phyloP scores from a whole-genome alignment of 2,329 filamentous ascomycete genomes.

The Rhinocladiella similis region DNA sequence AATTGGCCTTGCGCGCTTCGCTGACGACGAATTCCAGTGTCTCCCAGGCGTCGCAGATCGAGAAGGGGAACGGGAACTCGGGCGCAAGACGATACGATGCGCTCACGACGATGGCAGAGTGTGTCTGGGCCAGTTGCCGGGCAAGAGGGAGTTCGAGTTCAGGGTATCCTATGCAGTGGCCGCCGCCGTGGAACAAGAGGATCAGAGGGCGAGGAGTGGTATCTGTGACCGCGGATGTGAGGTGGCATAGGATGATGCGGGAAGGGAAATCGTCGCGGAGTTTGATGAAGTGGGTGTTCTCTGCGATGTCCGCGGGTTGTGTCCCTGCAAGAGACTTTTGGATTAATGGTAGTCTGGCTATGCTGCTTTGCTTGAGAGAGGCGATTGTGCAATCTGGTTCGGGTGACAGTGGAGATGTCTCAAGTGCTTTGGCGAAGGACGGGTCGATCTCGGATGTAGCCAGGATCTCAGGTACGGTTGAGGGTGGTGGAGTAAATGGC shows the following conservation, averaged over 20 bases:
- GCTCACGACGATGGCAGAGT: constrained; percentile 29
- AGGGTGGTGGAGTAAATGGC: constrained; percentile 16
- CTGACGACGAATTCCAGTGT: constrained; percentile 44
- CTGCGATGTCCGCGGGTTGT: constrained; percentile 15
- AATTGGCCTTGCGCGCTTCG: constrained; percentile 15
- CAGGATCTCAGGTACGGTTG: constrained; percentile 16
- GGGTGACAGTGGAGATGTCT: constrained; percentile 5
- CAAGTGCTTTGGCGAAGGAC: constrained; percentile 14
- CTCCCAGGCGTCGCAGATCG: constrained; percentile 48
- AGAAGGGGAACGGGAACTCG: constrained; percentile 48
- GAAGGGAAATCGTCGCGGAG: constrained; percentile 15
- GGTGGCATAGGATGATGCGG: constrained; percentile 19
- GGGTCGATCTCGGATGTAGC: constrained; percentile 18
- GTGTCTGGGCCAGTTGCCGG: constrained; percentile 20
- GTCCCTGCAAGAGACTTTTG: constrained; percentile 7
- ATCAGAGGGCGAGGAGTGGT: constrained; percentile 24
- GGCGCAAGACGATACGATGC: constrained; percentile 43
- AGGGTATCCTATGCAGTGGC: constrained; percentile 29
- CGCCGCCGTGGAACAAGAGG: constrained; percentile 32
- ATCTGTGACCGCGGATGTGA: background rate
- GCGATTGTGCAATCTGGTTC: constrained; percentile 13
- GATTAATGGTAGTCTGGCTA: background rate
- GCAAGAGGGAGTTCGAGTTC: constrained; percentile 26
- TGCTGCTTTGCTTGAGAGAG: constrained; percentile 11
- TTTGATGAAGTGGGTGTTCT: constrained; percentile 12